Percentiles rank a stretch among this genome's conserved stretches.
Evolutionary conservation across 306 rosid genomes (phyloP).

Genomic region (Pachyrhizus erosus): DNA sequence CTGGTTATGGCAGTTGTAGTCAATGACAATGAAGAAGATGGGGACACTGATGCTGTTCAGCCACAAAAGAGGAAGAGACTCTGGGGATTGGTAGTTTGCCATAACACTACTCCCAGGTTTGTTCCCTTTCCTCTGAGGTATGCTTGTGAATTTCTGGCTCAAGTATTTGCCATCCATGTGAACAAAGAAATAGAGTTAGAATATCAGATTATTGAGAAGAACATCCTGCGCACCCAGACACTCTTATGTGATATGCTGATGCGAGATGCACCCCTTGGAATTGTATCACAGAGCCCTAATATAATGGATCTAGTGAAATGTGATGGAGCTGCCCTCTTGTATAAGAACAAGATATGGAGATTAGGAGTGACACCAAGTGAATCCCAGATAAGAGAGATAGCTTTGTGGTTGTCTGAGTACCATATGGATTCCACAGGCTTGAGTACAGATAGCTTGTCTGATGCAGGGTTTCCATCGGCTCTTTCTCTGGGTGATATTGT

Average conservation of each 20-base stretch:
- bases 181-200: constrained; percentile 89
- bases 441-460: constrained; percentile 93
- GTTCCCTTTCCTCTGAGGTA: constrained; percentile 98
- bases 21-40: constrained; percentile 89
- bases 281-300: constrained; percentile 86
- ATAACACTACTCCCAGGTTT: constrained; percentile 86
- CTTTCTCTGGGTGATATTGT: constrained; percentile 69
- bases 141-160: constrained; percentile 96
- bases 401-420: constrained; percentile 69
- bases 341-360: constrained; percentile 76
- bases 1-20: constrained; percentile 93
- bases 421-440: constrained; percentile 96
- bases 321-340: constrained; percentile 89
- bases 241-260: constrained; percentile 94
- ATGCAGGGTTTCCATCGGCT: constrained; percentile 87
- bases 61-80: constrained; percentile 86
- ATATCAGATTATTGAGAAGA: constrained; percentile 82
- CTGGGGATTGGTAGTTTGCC: constrained; percentile 98
- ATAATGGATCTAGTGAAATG: constrained; percentile 97
- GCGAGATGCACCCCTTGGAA: constrained; percentile 95
- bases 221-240: constrained; percentile 88
- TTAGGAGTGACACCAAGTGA: constrained; percentile 83
- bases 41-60: constrained; percentile 60
- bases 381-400: constrained; percentile 72
- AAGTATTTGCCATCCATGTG: constrained; percentile 96